phyloP scores from a whole-genome alignment of 2,329 filamentous ascomycete species.

The Fusarium nisikadoi region DNA sequence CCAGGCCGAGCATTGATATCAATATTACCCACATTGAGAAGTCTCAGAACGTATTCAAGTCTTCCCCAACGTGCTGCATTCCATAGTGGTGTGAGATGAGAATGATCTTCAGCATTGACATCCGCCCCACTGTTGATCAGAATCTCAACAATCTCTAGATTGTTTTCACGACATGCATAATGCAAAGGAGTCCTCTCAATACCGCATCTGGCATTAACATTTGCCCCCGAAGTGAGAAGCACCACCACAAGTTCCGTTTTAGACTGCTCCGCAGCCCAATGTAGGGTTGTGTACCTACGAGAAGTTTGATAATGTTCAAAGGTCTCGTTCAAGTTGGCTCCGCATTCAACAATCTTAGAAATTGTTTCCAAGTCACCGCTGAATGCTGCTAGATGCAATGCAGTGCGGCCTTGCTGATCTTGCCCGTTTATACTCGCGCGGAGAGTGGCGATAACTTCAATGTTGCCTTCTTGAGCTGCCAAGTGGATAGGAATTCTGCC shows the following conservation, averaged over 20 bases:
- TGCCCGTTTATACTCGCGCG: neutral
- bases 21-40: accelerated
- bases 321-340: accelerated
- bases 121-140: neutral
- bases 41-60: neutral
- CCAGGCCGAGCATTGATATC: neutral
- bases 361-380: neutral
- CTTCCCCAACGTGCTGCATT: accelerated
- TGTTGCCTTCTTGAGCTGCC: neutral
- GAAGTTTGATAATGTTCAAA: no score
- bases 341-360: accelerated
- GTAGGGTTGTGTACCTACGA: neutral
- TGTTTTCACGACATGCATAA: accelerated
- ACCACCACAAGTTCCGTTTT: no score
- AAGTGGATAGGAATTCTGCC: neutral
- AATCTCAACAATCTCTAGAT: neutral
- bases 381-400: neutral
- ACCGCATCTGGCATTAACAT: neutral
- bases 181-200: accelerated
- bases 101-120: neutral
- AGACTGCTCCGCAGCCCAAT: neutral
- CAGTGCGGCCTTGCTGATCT: accelerated
- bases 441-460: neutral
- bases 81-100: accelerated
- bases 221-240: neutral